These are phyloP conservation scores for Cryptococcus jaspeensis DNA, from an alignment of 1,284 basidiomycete genomes.

Conservation along the genomic window DNA sequence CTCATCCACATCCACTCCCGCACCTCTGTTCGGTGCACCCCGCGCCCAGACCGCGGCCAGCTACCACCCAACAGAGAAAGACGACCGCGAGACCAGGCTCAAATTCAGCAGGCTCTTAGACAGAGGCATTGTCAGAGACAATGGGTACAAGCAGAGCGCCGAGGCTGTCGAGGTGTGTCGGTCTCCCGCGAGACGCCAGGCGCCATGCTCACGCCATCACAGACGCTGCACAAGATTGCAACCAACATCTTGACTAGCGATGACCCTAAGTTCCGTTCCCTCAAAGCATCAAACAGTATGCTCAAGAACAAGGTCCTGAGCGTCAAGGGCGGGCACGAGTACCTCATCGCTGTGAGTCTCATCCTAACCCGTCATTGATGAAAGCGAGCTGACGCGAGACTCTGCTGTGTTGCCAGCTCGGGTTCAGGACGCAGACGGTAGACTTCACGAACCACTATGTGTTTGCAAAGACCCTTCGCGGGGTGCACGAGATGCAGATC, in stretches of 20 bases:
- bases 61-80: slow-evolving; percentile 19
- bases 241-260: slow-evolving; percentile 37
- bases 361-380: too few species aligned
- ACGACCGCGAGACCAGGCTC: slow-evolving; percentile 29
- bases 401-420: slow-evolving; percentile 31
- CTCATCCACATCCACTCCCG: not conserved
- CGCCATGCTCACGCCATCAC: not conserved
- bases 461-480: slow-evolving; percentile 28
- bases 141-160: slow-evolving; percentile 35
- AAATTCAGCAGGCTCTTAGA: slow-evolving; percentile 38
- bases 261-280: slow-evolving; percentile 39
- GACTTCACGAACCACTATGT: slow-evolving; percentile 36
- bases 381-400: not conserved
- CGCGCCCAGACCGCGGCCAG: not conserved
- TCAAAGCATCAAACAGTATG: slow-evolving; percentile 37
- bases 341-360: slow-evolving; percentile 42
- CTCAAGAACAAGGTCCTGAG: slow-evolving; percentile 42
- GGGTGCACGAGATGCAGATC: slow-evolving; percentile 37
- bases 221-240: slow-evolving; percentile 48
- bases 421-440: slow-evolving; percentile 39
- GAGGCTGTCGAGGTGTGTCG: slow-evolving; percentile 45
- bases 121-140: slow-evolving; percentile 45
- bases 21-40: not conserved
- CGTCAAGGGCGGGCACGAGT: slow-evolving; percentile 43
- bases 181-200: not conserved